Evolutionary conservation across 371 early-diverging fungal genomes (phyloP).

Genomic region (Syncephalastrum contaminatum): DNA sequence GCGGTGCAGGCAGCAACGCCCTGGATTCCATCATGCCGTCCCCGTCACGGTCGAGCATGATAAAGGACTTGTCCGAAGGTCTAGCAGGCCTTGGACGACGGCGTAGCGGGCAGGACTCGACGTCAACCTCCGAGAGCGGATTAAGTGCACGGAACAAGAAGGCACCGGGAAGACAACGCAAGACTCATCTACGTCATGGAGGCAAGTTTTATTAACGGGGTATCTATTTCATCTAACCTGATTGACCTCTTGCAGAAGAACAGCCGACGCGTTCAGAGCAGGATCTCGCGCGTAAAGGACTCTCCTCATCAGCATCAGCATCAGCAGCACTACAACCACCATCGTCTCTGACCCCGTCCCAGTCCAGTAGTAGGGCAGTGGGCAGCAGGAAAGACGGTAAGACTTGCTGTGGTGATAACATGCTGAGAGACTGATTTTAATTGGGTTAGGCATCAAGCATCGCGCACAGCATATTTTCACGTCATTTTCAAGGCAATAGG

Average conservation of each 20-base stretch:
- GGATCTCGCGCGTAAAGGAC: constrained; percentile 27
- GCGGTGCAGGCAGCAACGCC: constrained; percentile 1
- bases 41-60: constrained; percentile 32
- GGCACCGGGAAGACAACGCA: constrained; percentile 4
- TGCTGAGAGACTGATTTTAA: neutral
- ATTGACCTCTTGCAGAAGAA: constrained; percentile 8
- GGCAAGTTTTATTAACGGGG: neutral
- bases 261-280: constrained; percentile 39
- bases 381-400: constrained; percentile 11
- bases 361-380: neutral
- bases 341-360: constrained; percentile 7
- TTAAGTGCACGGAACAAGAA: constrained; percentile 5
- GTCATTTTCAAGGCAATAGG: constrained; percentile 16
- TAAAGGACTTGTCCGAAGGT: constrained; percentile 32
- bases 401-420: neutral
- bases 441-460: constrained; percentile 17
- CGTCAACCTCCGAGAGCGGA: constrained; percentile 5
- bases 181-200: neutral
- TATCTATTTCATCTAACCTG: constrained; percentile 2
- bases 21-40: constrained; percentile 16
- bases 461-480: constrained; percentile 28
- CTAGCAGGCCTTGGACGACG: constrained; percentile 24
- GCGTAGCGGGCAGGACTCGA: constrained; percentile 25
- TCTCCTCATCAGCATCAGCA: constrained; percentile 2
- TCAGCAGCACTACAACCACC: constrained; percentile 2